These are phyloP conservation scores for Hypoxylon subgilvum DNA, from an alignment of 495 filamentous ascomycete genomes.

Conservation along the genomic window DNA sequence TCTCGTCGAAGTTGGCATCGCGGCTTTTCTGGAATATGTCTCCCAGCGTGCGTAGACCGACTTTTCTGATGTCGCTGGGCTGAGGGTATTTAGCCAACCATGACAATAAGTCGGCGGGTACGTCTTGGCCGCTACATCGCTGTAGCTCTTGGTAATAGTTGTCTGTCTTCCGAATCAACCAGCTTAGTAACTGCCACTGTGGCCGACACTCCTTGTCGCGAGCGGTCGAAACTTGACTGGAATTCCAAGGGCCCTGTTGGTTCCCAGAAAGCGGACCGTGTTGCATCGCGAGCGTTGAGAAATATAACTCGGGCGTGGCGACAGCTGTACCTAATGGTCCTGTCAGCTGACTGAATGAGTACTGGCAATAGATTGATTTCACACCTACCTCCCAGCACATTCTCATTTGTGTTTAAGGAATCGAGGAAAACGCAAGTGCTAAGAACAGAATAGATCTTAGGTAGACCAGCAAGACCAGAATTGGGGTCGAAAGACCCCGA, in stretches of 20 bases:
- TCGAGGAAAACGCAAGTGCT: constrained; percentile 20
- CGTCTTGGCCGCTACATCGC: neutral
- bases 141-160: constrained; percentile 15
- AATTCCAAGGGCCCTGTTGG: constrained; percentile 10
- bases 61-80: constrained; percentile 9
- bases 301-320: neutral
- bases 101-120: constrained; percentile 1
- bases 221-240: neutral
- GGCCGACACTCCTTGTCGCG: constrained; percentile 1
- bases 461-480: neutral
- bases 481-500: neutral
- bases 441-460: constrained; percentile 3
- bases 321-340: neutral
- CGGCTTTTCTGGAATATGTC: constrained; percentile 6
- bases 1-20: constrained; percentile 6
- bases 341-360: constrained; percentile 1
- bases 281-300: constrained; percentile 1
- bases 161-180: constrained; percentile 21
- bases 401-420: neutral
- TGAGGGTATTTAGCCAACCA: constrained; percentile 15
- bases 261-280: neutral
- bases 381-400: constrained; percentile 5
- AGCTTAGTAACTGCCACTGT: constrained; percentile 17
- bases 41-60: constrained; percentile 17
- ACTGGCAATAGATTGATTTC: neutral